Conservation (phyloP, 2,329 filamentous ascomycete genomes). For the Fusarium compactum region DNA sequence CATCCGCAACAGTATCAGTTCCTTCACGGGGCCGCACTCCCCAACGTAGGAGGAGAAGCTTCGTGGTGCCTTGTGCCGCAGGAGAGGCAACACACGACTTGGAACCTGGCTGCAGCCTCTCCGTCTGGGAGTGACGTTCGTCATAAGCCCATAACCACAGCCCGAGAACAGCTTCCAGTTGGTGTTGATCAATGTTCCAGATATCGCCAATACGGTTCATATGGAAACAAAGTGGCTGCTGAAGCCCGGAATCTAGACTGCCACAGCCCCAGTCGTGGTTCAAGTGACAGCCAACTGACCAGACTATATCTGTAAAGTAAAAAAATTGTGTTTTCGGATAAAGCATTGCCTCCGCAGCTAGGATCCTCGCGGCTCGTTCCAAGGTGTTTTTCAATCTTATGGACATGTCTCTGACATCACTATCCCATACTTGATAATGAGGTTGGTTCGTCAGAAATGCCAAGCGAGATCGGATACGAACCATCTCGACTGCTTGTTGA, state of each 20-base stretch:
- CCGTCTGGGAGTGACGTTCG: background rate
- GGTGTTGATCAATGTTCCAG: background rate
- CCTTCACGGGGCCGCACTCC: background rate
- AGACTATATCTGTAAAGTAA: background rate
- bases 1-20: background rate
- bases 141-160: background rate
- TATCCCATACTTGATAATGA: background rate
- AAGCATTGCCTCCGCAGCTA: background rate
- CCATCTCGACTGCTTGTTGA: background rate
- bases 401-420: background rate
- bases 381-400: background rate
- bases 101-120: background rate
- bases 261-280: background rate
- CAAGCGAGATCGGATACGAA: background rate
- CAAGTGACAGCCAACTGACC: background rate
- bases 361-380: background rate
- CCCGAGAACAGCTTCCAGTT: background rate
- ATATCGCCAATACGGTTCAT: background rate
- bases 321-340: background rate
- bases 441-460: background rate
- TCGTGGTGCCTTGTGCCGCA: background rate
- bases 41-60: background rate
- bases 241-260: background rate
- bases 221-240: background rate
- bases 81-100: background rate